Percentiles rank a stretch among this genome's conserved stretches.
Conservation (phyloP, 2,329 filamentous ascomycete species). For the Fusarium annulatum region DNA sequence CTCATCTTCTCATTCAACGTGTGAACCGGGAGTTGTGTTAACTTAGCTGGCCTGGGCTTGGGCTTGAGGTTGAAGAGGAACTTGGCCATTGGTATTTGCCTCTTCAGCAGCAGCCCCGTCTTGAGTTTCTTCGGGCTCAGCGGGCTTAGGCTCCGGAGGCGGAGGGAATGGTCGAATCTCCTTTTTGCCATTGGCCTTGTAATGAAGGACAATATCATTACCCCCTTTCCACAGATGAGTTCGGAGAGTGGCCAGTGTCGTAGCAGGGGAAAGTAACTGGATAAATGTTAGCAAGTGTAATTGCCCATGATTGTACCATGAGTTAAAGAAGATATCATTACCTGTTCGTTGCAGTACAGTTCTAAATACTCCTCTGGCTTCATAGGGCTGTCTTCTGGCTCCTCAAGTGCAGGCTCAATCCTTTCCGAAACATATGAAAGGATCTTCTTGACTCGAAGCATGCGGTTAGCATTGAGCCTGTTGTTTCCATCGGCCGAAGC, state of each 20-base stretch:
- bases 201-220: slow-evolving; percentile 90
- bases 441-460: slow-evolving; percentile 96
- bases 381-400: slow-evolving; percentile 68
- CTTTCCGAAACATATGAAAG: slow-evolving; percentile 91
- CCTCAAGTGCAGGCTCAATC: slow-evolving; percentile 77
- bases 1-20: slow-evolving; percentile 1
- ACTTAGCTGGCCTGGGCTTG: slow-evolving; percentile 23
- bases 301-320: background rate
- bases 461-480: slow-evolving; percentile 93
- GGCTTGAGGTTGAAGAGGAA: slow-evolving; percentile 11
- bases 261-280: slow-evolving; percentile 77
- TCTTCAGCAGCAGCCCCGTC: slow-evolving; percentile 32
- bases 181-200: slow-evolving; percentile 91
- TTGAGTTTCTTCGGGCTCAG: slow-evolving; percentile 36
- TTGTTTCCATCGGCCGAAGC: slow-evolving; percentile 83
- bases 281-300: slow-evolving; percentile 15
- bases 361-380: slow-evolving; percentile 94
- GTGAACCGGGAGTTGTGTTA: background rate
- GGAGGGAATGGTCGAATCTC: slow-evolving; percentile 58
- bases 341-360: slow-evolving; percentile 92
- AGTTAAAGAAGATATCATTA: slow-evolving; percentile 56
- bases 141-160: slow-evolving; percentile 29
- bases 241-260: slow-evolving; percentile 93
- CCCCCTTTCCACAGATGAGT: slow-evolving; percentile 94
- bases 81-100: slow-evolving; percentile 23